phyloP scores from a whole-genome alignment of 1,284 basidiomycete genomes.

The Heterobasidion irregulare region DNA sequence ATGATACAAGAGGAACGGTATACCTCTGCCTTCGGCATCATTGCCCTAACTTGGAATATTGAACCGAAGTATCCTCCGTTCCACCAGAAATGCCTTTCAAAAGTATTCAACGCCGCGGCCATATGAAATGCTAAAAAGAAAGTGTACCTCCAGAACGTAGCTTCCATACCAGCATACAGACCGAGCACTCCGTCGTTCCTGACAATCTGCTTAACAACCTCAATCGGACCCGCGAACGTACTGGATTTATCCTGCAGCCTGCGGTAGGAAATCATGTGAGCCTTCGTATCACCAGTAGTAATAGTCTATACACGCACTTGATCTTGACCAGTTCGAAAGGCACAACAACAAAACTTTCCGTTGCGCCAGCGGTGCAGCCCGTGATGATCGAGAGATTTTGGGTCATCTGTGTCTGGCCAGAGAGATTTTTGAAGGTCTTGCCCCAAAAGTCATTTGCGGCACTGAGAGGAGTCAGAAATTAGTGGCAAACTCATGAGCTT shows the following conservation, averaged over 20 bases:
- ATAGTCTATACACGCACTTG: conserved; percentile 35
- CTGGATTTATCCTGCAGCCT: conserved; percentile 90
- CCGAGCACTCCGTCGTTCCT: conserved; percentile 76
- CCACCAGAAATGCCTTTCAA: conserved; percentile 72
- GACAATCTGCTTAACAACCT: conserved; percentile 79
- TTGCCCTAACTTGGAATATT: conserved; percentile 75
- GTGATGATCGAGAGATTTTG: conserved; percentile 83
- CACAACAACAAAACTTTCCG: conserved; percentile 88
- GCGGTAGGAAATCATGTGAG: background rate
- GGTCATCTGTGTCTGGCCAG: conserved; percentile 81
- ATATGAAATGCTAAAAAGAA: background rate
- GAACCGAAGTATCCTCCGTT: conserved; percentile 94
- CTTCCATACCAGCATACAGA: conserved; percentile 89
- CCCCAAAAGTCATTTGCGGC: conserved; percentile 95
- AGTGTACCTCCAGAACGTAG: conserved; percentile 86
- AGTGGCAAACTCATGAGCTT: background rate
- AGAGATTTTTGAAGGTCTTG: conserved; percentile 51
- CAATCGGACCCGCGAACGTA: conserved; percentile 84
- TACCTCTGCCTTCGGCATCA: conserved; percentile 83
- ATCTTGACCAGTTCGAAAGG: conserved; percentile 99
- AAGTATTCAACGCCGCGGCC: background rate
- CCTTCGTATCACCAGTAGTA: background rate
- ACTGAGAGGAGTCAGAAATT: conserved; percentile 24
- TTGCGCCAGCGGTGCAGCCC: conserved; percentile 91
- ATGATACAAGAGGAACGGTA: conserved; percentile 9